phyloP scores from a whole-genome alignment of 805 yeast species.

The Ogataea parapolymorpha region DNA sequence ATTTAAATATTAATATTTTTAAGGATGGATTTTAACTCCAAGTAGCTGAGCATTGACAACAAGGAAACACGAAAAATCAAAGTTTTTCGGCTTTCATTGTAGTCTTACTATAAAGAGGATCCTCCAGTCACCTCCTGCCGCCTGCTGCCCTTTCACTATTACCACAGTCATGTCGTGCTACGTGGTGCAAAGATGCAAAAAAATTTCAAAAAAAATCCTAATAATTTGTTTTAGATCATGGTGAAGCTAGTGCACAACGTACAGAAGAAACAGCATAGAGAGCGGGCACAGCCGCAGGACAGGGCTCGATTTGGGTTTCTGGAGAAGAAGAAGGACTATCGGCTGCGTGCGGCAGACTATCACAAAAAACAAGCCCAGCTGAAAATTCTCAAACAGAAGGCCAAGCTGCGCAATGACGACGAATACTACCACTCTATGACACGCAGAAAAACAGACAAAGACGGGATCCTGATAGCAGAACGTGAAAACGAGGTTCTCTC shows the following conservation, averaged over 20 bases:
- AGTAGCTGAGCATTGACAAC: too few species aligned
- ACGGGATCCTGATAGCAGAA: conserved; percentile 66
- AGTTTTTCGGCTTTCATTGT: too few species aligned
- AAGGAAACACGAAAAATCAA: too few species aligned
- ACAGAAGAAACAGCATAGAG: conserved; percentile 95
- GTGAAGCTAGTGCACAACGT: conserved; percentile 82
- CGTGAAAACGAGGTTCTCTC: conserved; percentile 60
- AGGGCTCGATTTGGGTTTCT: conserved; percentile 77
- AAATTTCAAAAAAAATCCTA: conserved; percentile 1
- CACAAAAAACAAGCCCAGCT: conserved; percentile 61
- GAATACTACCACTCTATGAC: conserved; percentile 96
- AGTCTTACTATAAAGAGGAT: too few species aligned
- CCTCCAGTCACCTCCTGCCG: too few species aligned
- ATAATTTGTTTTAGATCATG: conserved; percentile 39
- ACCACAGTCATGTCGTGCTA: neutral
- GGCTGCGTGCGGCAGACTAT: conserved; percentile 51
- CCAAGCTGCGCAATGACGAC: conserved; percentile 78
- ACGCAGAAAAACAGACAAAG: conserved; percentile 57
- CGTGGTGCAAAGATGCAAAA: conserved; percentile 10
- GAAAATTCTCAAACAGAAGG: conserved; percentile 71
- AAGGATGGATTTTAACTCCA: too few species aligned
- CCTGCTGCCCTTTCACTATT: too few species aligned
- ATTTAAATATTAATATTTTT: neutral
- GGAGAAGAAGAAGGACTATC: conserved; percentile 89
- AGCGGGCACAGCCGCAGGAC: conserved; percentile 80